Percentiles rank a stretch among this genome's conserved stretches.
These are phyloP conservation scores for Aquilaria sinensis DNA, from an alignment of 345 rosid species.

Conservation along the genomic window DNA sequence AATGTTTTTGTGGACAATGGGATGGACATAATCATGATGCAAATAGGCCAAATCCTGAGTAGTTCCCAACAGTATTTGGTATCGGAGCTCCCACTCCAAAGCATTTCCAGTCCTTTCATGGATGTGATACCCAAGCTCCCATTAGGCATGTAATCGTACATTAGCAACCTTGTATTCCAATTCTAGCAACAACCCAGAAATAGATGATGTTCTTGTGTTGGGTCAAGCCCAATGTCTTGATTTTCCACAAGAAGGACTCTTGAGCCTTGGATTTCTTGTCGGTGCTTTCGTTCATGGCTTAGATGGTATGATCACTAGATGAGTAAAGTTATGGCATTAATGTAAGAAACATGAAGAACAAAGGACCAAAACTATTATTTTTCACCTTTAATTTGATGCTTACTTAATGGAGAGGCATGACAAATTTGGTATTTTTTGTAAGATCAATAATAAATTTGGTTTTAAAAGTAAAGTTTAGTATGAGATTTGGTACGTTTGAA, in stretches of 20 bases:
- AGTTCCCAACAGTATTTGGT: constrained; percentile 76
- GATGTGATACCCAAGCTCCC: constrained; percentile 84
- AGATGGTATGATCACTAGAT: no score
- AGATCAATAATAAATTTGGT: no score
- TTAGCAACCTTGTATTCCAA: constrained; percentile 60
- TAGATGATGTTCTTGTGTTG: constrained; percentile 89
- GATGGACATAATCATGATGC: constrained; percentile 94
- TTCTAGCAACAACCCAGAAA: constrained; percentile 96
- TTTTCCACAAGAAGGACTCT: constrained; percentile 91
- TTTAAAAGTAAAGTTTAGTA: no score
- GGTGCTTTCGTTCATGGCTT: constrained; percentile 22
- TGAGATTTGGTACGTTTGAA: no score
- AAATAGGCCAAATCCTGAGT: constrained; percentile 89
- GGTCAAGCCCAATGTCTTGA: constrained; percentile 81
- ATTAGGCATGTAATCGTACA: constrained; percentile 96
- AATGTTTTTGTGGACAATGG: constrained; percentile 89
- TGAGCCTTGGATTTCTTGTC: constrained; percentile 53
- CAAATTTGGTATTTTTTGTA: no score
- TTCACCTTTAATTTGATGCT: no score
- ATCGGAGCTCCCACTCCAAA: constrained; percentile 88
- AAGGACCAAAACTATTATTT: no score
- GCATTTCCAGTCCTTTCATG: constrained; percentile 69
- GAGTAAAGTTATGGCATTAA: no score
- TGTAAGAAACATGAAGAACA: no score
- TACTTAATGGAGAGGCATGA: no score